Percentiles rank a stretch among this genome's conserved stretches.
Conservation (phyloP, 2,329 filamentous ascomycete species). For the Scedosporium boydii region DNA sequence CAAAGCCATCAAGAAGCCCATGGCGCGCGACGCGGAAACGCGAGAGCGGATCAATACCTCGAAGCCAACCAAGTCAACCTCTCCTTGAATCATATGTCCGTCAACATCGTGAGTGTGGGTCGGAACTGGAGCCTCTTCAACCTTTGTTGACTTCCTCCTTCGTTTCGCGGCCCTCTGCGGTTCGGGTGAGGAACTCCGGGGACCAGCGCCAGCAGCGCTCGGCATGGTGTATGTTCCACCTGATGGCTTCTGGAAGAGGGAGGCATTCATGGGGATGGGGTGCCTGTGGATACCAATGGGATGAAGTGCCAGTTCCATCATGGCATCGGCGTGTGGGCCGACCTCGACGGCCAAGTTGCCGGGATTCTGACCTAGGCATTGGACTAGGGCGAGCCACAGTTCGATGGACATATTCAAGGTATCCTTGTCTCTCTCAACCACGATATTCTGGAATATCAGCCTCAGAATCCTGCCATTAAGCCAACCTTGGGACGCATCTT, state of each 20-base stretch:
- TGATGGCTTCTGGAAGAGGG: conserved; percentile 86
- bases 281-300: conserved; percentile 87
- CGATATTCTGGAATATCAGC: conserved; percentile 86
- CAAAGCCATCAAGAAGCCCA: conserved; percentile 72
- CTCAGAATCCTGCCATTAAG: conserved; percentile 82
- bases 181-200: conserved; percentile 42
- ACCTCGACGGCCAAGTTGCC: conserved; percentile 65
- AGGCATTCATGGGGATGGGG: conserved; percentile 83
- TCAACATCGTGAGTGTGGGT: conserved; percentile 89
- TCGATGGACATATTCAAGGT: conserved; percentile 77
- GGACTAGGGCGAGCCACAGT: conserved; percentile 74
- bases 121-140: conserved; percentile 54
- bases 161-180: conserved; percentile 60
- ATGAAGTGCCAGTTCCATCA: conserved; percentile 77
- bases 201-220: conserved; percentile 32
- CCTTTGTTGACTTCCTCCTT: conserved; percentile 75
- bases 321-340: conserved; percentile 62
- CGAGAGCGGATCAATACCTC: conserved; percentile 84
- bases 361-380: conserved; percentile 54
- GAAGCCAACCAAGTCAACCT: conserved; percentile 85
- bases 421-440: conserved; percentile 81
- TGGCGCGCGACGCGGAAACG: conserved; percentile 74
- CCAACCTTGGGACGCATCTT: conserved; percentile 76
- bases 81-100: conserved; percentile 94
- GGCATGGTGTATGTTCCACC: conserved; percentile 65